A percentile compares a stretch with the other conserved stretches of the same genome.
Evolutionary conservation across 345 rosid genomes (phyloP).

Genomic region (Triadica sebifera): DNA sequence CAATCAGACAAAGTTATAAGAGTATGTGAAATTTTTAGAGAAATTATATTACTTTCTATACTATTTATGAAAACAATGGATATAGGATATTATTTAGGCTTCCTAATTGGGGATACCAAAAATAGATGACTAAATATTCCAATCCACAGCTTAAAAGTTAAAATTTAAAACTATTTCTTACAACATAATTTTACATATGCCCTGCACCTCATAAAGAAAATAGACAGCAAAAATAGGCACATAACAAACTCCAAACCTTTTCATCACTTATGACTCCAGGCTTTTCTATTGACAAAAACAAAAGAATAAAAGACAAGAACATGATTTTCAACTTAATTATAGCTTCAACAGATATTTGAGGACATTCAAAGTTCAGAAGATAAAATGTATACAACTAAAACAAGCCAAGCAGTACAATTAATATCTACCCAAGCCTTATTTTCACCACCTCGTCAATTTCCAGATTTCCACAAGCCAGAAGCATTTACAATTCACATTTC

Average conservation of each 20-base stretch:
- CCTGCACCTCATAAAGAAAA: not conserved
- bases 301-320: not conserved
- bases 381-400: not conserved
- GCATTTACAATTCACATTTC: not conserved
- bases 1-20: not conserved
- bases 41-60: not conserved
- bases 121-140: not conserved
- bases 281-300: not conserved
- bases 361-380: not conserved
- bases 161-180: not conserved
- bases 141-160: not conserved
- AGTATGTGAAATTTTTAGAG: not conserved
- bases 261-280: not conserved
- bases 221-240: conserved; percentile 6
- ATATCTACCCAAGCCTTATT: not conserved
- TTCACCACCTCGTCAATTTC: not conserved
- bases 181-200: not conserved
- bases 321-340: not conserved
- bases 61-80: conserved; percentile 7
- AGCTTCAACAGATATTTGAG: not conserved
- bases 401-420: not conserved
- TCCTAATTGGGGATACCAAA: not conserved
- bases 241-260: not conserved
- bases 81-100: not conserved
- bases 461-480: not conserved